phyloP scores from a whole-genome alignment of 1,284 basidiomycete genomes.

The Ceratobasidium sp. region DNA sequence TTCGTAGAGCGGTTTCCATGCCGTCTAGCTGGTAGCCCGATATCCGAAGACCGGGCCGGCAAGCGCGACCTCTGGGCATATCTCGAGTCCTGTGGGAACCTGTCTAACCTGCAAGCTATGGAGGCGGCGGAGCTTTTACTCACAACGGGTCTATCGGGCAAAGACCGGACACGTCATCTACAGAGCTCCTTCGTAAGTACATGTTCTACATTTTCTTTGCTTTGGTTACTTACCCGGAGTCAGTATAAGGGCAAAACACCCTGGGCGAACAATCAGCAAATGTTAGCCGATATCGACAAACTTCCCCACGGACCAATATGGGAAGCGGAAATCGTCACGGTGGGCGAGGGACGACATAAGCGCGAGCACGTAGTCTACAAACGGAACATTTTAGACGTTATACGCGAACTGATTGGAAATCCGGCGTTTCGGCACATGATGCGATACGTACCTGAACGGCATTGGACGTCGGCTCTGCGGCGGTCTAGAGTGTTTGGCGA shows the following conservation, averaged over 20 bases:
- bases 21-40: slow-evolving; percentile 21
- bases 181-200: slow-evolving; percentile 20
- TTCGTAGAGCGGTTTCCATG: slow-evolving; percentile 13
- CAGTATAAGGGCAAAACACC: slow-evolving; percentile 21
- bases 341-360: neutral
- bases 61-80: neutral
- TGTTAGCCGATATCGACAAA: slow-evolving; percentile 7
- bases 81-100: neutral
- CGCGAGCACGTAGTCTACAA: neutral
- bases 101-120: neutral
- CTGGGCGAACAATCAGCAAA: neutral
- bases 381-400: neutral
- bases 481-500: slow-evolving; percentile 13
- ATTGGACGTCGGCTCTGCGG: neutral
- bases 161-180: slow-evolving; percentile 1
- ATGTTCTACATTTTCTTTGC: too few relatives aligned
- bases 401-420: slow-evolving; percentile 20
- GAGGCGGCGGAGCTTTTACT: slow-evolving; percentile 30
- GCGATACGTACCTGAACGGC: slow-evolving; percentile 6
- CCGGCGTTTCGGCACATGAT: neutral
- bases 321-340: neutral
- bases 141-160: slow-evolving; percentile 22
- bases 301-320: slow-evolving; percentile 18
- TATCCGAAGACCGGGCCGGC: neutral
- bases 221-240: neutral